Evolutionary conservation across 768 basidiomycete genomes (phyloP).

Genomic region (Mycena leptocephala): DNA sequence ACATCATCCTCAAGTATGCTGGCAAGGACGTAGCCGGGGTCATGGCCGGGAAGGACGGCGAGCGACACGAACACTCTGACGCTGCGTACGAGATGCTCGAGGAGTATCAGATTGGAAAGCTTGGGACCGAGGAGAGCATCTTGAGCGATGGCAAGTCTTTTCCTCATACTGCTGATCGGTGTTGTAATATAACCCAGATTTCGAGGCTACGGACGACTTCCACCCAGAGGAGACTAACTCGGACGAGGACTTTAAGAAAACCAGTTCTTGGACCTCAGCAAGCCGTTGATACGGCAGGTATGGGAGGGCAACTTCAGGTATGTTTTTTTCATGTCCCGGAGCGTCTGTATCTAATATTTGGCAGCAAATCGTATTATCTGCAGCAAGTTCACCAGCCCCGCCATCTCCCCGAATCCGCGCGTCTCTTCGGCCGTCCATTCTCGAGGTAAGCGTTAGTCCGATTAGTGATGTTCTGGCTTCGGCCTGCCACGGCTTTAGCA

Average conservation of each 20-base stretch:
- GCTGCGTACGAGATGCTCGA: conserved; percentile 94
- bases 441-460: conserved; percentile 72
- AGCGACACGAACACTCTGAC: conserved; percentile 92
- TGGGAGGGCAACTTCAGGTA: conserved; percentile 91
- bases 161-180: neutral
- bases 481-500: no score
- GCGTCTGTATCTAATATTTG: conserved; percentile 5
- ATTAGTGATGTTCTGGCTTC: neutral
- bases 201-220: conserved; percentile 93
- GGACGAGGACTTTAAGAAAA: conserved; percentile 89
- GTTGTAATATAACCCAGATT: conserved; percentile 66
- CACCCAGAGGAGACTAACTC: conserved; percentile 92
- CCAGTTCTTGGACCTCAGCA: conserved; percentile 91
- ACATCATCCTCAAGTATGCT: conserved; percentile 86
- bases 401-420: conserved; percentile 86
- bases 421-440: conserved; percentile 86
- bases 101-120: conserved; percentile 88
- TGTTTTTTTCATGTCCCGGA: conserved; percentile 35
- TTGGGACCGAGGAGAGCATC: conserved; percentile 82
- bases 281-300: conserved; percentile 89
- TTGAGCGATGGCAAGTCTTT: conserved; percentile 82
- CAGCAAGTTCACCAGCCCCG: conserved; percentile 98
- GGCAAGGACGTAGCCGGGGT: conserved; percentile 86
- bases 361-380: conserved; percentile 94
- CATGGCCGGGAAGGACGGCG: conserved; percentile 79